Evolutionary conservation across 139 green algal genomes (phyloP).

Genomic region (Prasinococcaceae sp.): DNA sequence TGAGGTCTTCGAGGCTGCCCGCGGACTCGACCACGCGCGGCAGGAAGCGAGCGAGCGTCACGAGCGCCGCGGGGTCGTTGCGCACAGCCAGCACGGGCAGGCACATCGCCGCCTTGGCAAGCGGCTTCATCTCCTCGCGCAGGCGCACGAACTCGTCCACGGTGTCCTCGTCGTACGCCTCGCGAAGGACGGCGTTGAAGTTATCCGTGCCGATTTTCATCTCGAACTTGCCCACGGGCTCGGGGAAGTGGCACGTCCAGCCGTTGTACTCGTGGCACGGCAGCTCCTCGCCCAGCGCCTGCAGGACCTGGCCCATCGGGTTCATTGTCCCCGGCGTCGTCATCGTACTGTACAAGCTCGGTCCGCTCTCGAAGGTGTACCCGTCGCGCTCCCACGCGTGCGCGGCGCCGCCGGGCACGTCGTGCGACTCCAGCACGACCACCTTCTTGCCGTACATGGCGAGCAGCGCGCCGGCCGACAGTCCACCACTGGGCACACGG

Average conservation of each 20-base stretch:
- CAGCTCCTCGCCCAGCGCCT: conserved; percentile 30
- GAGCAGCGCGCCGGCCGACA: conserved; percentile 57
- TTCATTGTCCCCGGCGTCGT: conserved; percentile 11
- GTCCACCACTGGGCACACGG: too few relatives aligned
- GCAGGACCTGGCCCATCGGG: conserved; percentile 26
- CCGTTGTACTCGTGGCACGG: conserved; percentile 63
- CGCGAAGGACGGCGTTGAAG: conserved; percentile 31
- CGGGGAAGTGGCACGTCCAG: conserved; percentile 89
- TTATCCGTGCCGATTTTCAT: conserved; percentile 40
- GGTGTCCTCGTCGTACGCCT: conserved; percentile 2
- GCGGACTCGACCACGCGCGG: conserved; percentile 31
- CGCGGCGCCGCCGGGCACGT: conserved; percentile 57
- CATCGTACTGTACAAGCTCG: conserved; percentile 60
- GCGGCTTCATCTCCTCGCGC: conserved; percentile 52
- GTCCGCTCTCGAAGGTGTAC: conserved; percentile 81
- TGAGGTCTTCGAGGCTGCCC: conserved; percentile 17
- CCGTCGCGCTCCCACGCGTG: conserved; percentile 57
- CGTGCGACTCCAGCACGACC: conserved; percentile 66
- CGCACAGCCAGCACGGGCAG: conserved; percentile 74
- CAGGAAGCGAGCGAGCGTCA: conserved; percentile 60
- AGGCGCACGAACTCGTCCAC: conserved; percentile 7
- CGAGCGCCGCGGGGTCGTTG: conserved; percentile 34
- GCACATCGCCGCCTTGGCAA: conserved; percentile 51
- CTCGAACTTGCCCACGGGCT: conserved; percentile 54
- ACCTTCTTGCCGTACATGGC: conserved; percentile 75